Conservation (phyloP, 345 rosid genomes). For the Pelargonium nanum region DNA sequence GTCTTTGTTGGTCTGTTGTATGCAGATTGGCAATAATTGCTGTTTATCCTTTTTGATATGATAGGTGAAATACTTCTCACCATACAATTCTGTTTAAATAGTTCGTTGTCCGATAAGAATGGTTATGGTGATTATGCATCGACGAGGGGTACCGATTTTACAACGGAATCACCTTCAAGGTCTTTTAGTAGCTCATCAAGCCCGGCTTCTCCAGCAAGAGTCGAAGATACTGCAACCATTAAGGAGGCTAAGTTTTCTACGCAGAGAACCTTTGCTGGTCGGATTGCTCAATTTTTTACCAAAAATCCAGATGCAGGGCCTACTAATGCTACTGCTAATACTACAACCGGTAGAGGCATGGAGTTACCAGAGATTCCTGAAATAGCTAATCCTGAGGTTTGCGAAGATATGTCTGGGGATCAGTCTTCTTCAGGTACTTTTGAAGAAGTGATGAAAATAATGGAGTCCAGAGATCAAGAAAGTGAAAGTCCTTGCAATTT, state of each 20-base stretch:
- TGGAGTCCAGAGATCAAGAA: slow-evolving; percentile 61
- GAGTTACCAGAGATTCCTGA: slow-evolving; percentile 46
- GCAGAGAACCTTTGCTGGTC: slow-evolving; percentile 52
- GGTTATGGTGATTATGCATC: slow-evolving; percentile 19
- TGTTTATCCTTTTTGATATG: neutral
- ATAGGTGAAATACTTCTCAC: slow-evolving; percentile 77
- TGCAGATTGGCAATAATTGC: neutral
- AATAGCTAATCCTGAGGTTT: slow-evolving; percentile 24
- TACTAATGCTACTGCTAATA: slow-evolving; percentile 2
- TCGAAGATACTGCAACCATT: slow-evolving; percentile 36
- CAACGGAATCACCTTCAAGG: slow-evolving; percentile 27
- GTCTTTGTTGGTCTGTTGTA: neutral
- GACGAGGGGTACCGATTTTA: slow-evolving; percentile 28
- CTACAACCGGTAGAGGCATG: slow-evolving; percentile 20
- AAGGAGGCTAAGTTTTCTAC: slow-evolving; percentile 44
- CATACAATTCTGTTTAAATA: slow-evolving; percentile 54
- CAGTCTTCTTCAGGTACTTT: slow-evolving; percentile 43
- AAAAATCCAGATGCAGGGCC: slow-evolving; percentile 33
- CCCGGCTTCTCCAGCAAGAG: slow-evolving; percentile 33
- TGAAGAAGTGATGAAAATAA: slow-evolving; percentile 44
- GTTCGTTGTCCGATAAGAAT: slow-evolving; percentile 29
- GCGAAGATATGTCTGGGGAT: slow-evolving; percentile 39
- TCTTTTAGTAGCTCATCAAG: slow-evolving; percentile 28
- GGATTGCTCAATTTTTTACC: slow-evolving; percentile 74
- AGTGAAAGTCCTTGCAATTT: slow-evolving; percentile 58